Evolutionary conservation across 1,284 basidiomycete genomes (phyloP).

Genomic region (Psilocybe mexicana): DNA sequence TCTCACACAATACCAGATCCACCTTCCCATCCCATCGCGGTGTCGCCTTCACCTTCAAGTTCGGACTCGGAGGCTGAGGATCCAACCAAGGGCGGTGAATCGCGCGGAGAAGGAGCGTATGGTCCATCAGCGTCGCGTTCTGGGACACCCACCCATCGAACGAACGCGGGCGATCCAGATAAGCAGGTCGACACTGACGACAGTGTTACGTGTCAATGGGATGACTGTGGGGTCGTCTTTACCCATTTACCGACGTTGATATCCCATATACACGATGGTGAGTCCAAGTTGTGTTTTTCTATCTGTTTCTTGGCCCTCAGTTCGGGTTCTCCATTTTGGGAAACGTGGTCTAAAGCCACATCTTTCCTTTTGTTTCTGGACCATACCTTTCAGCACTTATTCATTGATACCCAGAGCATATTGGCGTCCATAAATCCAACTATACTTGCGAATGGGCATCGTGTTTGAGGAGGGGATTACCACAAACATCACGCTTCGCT

Average conservation of each 20-base stretch:
- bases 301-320: too few species aligned
- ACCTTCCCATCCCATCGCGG: slow-evolving; percentile 9
- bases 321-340: too few species aligned
- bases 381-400: not conserved
- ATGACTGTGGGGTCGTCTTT: slow-evolving; percentile 72
- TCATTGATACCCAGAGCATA: slow-evolving; percentile 57
- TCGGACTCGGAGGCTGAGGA: slow-evolving; percentile 29
- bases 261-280: slow-evolving; percentile 77
- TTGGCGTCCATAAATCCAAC: slow-evolving; percentile 83
- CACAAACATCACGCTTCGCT: slow-evolving; percentile 86
- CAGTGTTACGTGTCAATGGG: slow-evolving; percentile 74
- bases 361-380: not conserved
- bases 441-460: slow-evolving; percentile 90
- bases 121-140: slow-evolving; percentile 25
- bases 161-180: slow-evolving; percentile 15
- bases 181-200: slow-evolving; percentile 35
- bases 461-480: slow-evolving; percentile 75
- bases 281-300: slow-evolving; percentile 22
- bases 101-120: slow-evolving; percentile 17
- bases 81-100: slow-evolving; percentile 16
- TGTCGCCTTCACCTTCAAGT: slow-evolving; percentile 26
- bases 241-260: slow-evolving; percentile 72
- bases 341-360: slow-evolving; percentile 20
- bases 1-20: slow-evolving; percentile 9
- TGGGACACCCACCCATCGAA: slow-evolving; percentile 24